A percentile compares a stretch with the other conserved stretches of the same genome.
These are phyloP conservation scores for Talaromyces nanjingensis DNA, from an alignment of 495 filamentous ascomycete species.

Conservation along the genomic window DNA sequence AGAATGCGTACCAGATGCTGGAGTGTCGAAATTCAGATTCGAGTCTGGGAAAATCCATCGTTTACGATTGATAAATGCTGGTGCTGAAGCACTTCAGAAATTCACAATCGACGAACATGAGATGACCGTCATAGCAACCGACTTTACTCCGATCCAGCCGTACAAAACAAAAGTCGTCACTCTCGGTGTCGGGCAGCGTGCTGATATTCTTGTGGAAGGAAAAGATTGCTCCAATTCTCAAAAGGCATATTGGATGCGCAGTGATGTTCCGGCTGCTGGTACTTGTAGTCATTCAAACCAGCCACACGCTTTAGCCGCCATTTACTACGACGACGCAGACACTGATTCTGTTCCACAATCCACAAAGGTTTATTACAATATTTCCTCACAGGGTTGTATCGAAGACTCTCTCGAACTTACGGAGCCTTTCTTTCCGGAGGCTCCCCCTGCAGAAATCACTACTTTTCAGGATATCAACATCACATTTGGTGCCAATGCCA, in stretches of 20 bases:
- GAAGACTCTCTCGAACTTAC: not conserved
- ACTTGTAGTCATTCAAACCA: not conserved
- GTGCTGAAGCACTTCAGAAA: conserved; percentile 41
- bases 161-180: conserved; percentile 23
- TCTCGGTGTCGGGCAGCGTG: conserved; percentile 47
- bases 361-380: not conserved
- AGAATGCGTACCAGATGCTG: not conserved
- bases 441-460: not conserved
- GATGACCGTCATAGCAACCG: conserved; percentile 38
- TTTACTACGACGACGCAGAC: not conserved
- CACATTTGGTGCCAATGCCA: not conserved
- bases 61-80: conserved; percentile 41
- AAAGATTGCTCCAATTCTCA: not conserved
- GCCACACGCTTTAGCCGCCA: not conserved
- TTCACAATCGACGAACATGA: conserved; percentile 44
- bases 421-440: not conserved
- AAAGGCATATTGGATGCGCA: not conserved
- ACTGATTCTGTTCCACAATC: not conserved
- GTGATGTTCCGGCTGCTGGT: not conserved
- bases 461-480: not conserved
- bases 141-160: conserved; percentile 39
- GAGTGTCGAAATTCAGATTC: conserved; percentile 15
- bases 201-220: not conserved
- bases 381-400: not conserved
- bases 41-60: conserved; percentile 36